Base-by-base conservation (phyloP, 352 stramenopile genomes). In the Pythium sukuiense region DNA sequence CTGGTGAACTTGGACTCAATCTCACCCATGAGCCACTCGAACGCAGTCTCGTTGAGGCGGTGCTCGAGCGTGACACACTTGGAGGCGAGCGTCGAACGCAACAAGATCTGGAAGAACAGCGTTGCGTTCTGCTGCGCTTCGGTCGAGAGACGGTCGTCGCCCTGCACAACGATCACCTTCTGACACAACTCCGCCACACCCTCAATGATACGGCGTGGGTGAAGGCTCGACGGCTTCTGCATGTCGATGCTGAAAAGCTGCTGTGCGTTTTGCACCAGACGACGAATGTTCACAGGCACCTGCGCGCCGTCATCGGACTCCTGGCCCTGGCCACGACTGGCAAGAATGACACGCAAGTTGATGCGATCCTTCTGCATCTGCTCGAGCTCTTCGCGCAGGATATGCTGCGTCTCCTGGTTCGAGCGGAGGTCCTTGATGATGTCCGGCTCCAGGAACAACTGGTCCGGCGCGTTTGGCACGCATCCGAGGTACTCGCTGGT, bases 71-170 rank as follows among this genome's bases (percentile, higher is more conserved):
- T 83, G 5, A 99, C 90, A 56, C 90, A 89, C 76, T 99, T 99
- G n/a, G 83, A 96, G 16, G 97, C 91, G 49, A 99, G 79, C 39
- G 96, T 95, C 61, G 92, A 98, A 11, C 98, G 89, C 48, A 99
- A 79, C 54, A 99, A 74, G 72, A 99, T 99, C 67, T 98, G 85
- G 84, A 99, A 99, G 69, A 99, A 91, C 24, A 98, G 80, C 3
- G 97, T 99, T 29, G 97, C 97, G 70, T 99, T 99, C 64, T 92
- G 85, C 76, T 99, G 97, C 1, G 97, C 97, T 84, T 99, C 97
- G 49, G 95, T 81, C 81, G 89, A 98, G 29, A 99, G 74, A 27
- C 80, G 73, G 64, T 99, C 96, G 46, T 98, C 89, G 39, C 97
- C 97, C 33, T 86, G 76, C 29, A 99, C 97, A 29, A 99, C 97